Evolutionary conservation across 2,329 filamentous ascomycete species (phyloP).

Genomic region (Aquanectria penicillioides): DNA sequence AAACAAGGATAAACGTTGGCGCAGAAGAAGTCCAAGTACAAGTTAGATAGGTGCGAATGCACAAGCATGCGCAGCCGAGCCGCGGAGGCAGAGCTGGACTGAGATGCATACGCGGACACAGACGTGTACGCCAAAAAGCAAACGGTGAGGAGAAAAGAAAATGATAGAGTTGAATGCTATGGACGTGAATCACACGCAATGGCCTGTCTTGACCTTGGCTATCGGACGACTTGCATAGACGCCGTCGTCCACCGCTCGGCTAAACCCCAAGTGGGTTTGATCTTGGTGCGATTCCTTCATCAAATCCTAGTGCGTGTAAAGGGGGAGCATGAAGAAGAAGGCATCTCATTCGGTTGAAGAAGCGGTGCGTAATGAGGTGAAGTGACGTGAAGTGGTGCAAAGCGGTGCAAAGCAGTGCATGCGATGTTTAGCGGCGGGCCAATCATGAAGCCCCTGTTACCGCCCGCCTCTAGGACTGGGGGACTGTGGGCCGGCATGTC

Average conservation of each 20-base stretch:
- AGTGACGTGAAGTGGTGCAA: neutral
- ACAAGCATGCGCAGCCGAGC: too few relatives aligned
- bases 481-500: conserved; percentile 26
- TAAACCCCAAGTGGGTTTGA: neutral
- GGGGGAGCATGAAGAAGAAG: neutral
- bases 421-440: conserved; percentile 12
- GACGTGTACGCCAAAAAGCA: neutral
- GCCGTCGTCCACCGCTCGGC: neutral
- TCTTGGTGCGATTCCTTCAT: neutral
- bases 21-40: neutral
- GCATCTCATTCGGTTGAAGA: conserved; percentile 4
- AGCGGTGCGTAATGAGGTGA: conserved; percentile 9
- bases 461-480: conserved; percentile 34
- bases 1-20: conserved; percentile 3
- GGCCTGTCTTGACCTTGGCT: conserved; percentile 11
- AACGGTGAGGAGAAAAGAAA: conserved; percentile 20
- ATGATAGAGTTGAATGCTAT: neutral
- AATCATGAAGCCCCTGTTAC: conserved; percentile 37
- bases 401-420: neutral
- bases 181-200: conserved; percentile 4
- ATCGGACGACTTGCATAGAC: conserved; percentile 18
- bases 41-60: too few relatives aligned
- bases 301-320: neutral
- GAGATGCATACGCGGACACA: neutral
- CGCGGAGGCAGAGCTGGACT: neutral